Evolutionary conservation across 2,329 filamentous ascomycete genomes (phyloP).

Genomic region (Colletotrichum cuscutae): DNA sequence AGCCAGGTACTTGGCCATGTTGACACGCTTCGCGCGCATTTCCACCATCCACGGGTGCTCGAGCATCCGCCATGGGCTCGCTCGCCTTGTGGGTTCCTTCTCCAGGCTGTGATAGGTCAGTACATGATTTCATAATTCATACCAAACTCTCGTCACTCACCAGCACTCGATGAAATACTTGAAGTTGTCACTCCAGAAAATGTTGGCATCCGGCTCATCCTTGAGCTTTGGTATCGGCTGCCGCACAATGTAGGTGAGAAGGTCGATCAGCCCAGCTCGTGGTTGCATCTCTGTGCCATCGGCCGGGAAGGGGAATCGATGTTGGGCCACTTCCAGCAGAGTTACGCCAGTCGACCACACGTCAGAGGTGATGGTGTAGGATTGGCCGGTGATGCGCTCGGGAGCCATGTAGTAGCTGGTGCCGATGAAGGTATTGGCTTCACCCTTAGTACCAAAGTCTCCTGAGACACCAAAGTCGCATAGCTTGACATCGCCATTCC

Average conservation of each 20-base stretch:
- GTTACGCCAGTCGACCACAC: constrained; percentile 99
- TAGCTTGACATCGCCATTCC: constrained; percentile 93
- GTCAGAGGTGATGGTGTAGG: constrained; percentile 97
- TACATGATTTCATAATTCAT: neutral
- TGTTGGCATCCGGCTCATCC: constrained; percentile 88
- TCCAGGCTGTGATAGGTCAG: constrained; percentile 74
- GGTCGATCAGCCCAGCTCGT: constrained; percentile 89
- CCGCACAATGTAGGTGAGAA: constrained; percentile 96
- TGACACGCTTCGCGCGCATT: constrained; percentile 95
- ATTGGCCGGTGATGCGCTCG: constrained; percentile 96
- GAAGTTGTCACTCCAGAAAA: constrained; percentile 96
- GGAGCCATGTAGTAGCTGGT: constrained; percentile 99
- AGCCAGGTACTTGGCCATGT: constrained; percentile 93
- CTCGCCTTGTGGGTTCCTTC: constrained; percentile 87
- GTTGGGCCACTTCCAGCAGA: constrained; percentile 97
- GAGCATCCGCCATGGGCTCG: constrained; percentile 97
- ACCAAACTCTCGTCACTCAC: constrained; percentile 67
- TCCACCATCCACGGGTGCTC: constrained; percentile 99
- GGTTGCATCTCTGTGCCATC: constrained; percentile 97
- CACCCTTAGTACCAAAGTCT: constrained; percentile 97
- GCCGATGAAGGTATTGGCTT: constrained; percentile 98
- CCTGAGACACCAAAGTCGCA: constrained; percentile 98
- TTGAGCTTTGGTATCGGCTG: constrained; percentile 96
- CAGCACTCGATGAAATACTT: constrained; percentile 99
- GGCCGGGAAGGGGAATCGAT: constrained; percentile 97